These are phyloP conservation scores for Chalaropsis thielavioides DNA, from an alignment of 2,329 filamentous ascomycete species.

Conservation along the genomic window DNA sequence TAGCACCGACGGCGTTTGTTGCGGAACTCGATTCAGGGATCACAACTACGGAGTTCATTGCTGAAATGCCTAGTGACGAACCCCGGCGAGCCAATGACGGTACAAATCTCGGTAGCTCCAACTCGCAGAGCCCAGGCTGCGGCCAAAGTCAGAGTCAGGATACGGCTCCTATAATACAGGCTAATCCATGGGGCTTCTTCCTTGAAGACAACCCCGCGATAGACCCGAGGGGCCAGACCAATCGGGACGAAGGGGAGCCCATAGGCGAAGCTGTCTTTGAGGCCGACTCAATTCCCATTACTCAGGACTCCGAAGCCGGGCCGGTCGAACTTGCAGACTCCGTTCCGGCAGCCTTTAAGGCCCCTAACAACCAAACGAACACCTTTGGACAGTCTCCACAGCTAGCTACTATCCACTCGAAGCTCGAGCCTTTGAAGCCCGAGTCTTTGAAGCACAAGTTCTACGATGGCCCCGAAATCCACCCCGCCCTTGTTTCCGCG, in stretches of 20 bases:
- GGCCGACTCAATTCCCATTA: constrained; percentile 2
- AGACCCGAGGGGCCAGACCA: background rate
- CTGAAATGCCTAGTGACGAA: constrained; percentile 14
- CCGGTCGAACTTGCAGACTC: constrained; percentile 3
- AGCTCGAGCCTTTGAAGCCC: background rate
- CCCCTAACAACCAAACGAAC: background rate
- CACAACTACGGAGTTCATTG: background rate
- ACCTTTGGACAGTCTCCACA: background rate
- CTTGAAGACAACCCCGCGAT: constrained; percentile 16
- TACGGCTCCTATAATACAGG: background rate
- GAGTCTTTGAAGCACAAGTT: background rate
- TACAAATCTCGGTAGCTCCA: background rate
- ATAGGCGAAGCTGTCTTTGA: background rate
- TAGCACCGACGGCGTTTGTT: constrained; percentile 1
- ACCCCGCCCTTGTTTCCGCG: background rate
- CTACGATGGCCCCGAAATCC: background rate
- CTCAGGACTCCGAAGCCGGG: background rate
- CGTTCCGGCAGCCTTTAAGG: background rate
- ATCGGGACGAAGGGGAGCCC: background rate
- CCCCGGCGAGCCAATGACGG: background rate
- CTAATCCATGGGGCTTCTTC: constrained; percentile 19
- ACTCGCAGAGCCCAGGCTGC: background rate
- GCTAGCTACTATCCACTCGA: background rate
- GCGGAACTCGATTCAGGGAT: constrained; percentile 13
- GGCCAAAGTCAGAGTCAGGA: background rate